Conservation (phyloP, 2,329 filamentous ascomycete genomes). For the Fusarium sp. region DNA sequence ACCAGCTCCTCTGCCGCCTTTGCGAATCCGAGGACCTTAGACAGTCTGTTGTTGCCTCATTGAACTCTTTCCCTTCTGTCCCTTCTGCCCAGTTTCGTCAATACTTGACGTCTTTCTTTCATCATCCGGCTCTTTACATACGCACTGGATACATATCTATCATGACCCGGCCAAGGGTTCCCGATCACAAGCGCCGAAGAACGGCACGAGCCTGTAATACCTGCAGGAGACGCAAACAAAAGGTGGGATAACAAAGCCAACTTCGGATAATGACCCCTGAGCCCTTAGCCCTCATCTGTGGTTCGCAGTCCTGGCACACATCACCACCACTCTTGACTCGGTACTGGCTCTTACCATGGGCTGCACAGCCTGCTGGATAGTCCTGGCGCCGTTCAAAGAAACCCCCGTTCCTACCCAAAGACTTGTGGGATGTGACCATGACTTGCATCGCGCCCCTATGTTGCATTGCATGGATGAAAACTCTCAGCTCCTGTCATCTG, state of each 20-base stretch:
- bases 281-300: background rate
- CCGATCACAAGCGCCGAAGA: slow-evolving; percentile 73
- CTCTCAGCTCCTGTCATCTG: too few species aligned
- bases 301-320: background rate
- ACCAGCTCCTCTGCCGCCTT: background rate
- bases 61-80: background rate
- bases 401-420: too few species aligned
- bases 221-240: slow-evolving; percentile 78
- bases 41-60: background rate
- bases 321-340: background rate
- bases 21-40: background rate
- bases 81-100: background rate
- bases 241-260: slow-evolving; percentile 62
- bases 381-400: too few species aligned
- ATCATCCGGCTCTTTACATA: background rate
- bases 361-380: background rate
- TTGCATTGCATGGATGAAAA: too few species aligned
- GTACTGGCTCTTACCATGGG: background rate
- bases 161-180: slow-evolving; percentile 70
- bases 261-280: background rate
- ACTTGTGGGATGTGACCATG: too few species aligned
- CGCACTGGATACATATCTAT: slow-evolving; percentile 20
- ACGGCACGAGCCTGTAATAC: slow-evolving; percentile 76
- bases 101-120: background rate
- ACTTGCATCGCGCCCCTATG: too few species aligned